Evolutionary conservation across 1,139 yeast genomes (phyloP), one percentile per base, ranked within the genome.

Genomic region (Magnusiomyces fungicola): DNA sequence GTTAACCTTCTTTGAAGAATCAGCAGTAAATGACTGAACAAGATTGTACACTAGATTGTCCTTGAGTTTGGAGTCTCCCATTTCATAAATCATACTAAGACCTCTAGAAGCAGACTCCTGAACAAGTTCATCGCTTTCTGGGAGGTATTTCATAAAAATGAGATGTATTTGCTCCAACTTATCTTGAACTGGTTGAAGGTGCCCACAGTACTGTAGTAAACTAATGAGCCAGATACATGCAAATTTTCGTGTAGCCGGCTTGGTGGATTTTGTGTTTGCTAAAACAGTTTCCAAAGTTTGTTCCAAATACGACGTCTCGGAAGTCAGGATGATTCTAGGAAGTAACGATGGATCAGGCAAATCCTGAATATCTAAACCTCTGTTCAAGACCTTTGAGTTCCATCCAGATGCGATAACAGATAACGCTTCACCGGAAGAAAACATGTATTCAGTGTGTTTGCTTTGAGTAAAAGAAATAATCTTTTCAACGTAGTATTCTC

Each of bases 81-180:
- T 67, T 56, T 90, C 96, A 61, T 86, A 90, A 3, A 89, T 76
- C 44, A 90, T 70, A 56, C 90, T 80, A 49, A 92, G 71, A 2
- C 97, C 98, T 58, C 95, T 73, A 0, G 96, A 83, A 0, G 97
- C 97, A 14, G 95, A 77, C 55, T 92, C 97, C 62, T 90, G 97
- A 21, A 90, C 73, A 25, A 89, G 69, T 42, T 90, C 96, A 61
- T 89, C 96, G 50, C 81, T 71, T 55, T 84, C 94, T 0, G 86
- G 81, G 51, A 89, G 71, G 59, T 84, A 85, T 53, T 75, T 73
- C 86, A 83, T 66, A 58, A 92, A 89, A 0, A 85, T 69, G 9
- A 76, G 62, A 62, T 92, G 97, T 39, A 89, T 78, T 38, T 74
- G 76, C 4, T 75, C 67, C 1, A 87, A 69, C 19, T 69, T 69